Conservation (phyloP, 1,139 yeast species). For the Lipomyces yarrowii region DNA sequence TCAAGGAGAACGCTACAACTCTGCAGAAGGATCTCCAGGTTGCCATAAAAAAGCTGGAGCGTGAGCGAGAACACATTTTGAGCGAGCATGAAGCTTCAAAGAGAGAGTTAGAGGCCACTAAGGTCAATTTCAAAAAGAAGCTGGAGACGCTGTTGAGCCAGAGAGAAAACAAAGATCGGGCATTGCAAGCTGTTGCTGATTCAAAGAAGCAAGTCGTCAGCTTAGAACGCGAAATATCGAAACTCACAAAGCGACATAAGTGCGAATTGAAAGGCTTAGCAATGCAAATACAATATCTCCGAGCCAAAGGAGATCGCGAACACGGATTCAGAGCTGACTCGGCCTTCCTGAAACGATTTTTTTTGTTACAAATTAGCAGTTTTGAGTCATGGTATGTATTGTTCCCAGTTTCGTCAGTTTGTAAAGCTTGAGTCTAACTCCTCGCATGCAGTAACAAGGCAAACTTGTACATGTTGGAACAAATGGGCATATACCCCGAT, state of each 20-base stretch:
- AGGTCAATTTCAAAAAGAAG: constrained; percentile 4
- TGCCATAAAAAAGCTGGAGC: neutral
- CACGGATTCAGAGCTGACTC: constrained; percentile 29
- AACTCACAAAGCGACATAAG: constrained; percentile 19
- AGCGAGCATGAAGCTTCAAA: neutral
- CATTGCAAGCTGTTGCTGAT: constrained; percentile 1
- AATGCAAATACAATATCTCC: constrained; percentile 30
- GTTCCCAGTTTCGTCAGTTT: neutral
- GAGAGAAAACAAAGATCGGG: neutral
- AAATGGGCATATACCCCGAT: constrained; percentile 36
- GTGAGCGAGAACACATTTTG: constrained; percentile 12
- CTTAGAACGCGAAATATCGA: neutral
- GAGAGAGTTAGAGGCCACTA: constrained; percentile 16
- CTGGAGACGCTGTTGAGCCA: neutral
- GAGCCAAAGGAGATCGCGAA: constrained; percentile 29
- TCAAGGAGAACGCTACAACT: neutral
- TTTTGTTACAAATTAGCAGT: constrained; percentile 33
- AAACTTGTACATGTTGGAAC: constrained; percentile 32
- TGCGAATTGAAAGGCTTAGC: constrained; percentile 32
- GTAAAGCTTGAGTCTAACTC: neutral
- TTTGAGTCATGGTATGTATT: constrained; percentile 33
- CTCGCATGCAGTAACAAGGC: constrained; percentile 30
- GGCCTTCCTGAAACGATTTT: constrained; percentile 33
- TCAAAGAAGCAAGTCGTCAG: constrained; percentile 8
- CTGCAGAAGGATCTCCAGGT: constrained; percentile 9